phyloP scores from a whole-genome alignment of 2,329 filamentous ascomycete genomes.

The Didymella pinodella region DNA sequence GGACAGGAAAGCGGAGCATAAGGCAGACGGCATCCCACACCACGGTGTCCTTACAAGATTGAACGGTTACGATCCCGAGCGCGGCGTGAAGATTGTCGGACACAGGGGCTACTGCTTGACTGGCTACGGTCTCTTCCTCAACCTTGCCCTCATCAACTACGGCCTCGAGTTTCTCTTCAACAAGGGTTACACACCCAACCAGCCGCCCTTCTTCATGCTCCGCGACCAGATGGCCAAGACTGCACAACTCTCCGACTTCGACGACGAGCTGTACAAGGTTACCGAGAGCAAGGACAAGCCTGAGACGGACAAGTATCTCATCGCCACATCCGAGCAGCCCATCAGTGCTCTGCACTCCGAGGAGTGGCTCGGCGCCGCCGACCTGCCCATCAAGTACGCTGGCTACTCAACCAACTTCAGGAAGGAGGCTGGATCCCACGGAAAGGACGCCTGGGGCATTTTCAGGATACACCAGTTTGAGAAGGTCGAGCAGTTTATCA shows the following conservation, averaged over 20 bases:
- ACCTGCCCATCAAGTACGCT: conserved; percentile 86
- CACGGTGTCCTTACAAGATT: conserved; percentile 90
- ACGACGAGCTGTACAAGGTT: conserved; percentile 98
- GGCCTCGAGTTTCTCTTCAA: conserved; percentile 86
- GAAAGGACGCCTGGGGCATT: conserved; percentile 95
- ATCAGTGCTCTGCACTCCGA: conserved; percentile 91
- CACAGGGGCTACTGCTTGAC: conserved; percentile 94
- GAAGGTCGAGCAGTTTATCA: conserved; percentile 60
- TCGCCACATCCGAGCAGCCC: conserved; percentile 92
- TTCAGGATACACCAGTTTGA: conserved; percentile 99
- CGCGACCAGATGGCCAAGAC: conserved; percentile 98
- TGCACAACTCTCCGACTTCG: conserved; percentile 94
- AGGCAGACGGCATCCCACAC: conserved; percentile 82
- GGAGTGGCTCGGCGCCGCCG: conserved; percentile 86
- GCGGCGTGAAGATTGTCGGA: conserved; percentile 81
- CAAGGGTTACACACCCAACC: conserved; percentile 79
- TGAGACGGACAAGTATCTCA: conserved; percentile 78
- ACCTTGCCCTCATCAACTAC: conserved; percentile 94
- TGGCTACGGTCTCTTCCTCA: conserved; percentile 88
- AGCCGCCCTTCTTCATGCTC: conserved; percentile 74
- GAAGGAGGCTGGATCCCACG: conserved; percentile 91
- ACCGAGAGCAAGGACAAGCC: conserved; percentile 78
- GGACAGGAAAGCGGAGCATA: conserved; percentile 76
- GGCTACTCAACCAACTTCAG: conserved; percentile 96
- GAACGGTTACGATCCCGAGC: conserved; percentile 91